Conservation (phyloP, 2,329 filamentous ascomycete species). For the Graphium sp. region DNA sequence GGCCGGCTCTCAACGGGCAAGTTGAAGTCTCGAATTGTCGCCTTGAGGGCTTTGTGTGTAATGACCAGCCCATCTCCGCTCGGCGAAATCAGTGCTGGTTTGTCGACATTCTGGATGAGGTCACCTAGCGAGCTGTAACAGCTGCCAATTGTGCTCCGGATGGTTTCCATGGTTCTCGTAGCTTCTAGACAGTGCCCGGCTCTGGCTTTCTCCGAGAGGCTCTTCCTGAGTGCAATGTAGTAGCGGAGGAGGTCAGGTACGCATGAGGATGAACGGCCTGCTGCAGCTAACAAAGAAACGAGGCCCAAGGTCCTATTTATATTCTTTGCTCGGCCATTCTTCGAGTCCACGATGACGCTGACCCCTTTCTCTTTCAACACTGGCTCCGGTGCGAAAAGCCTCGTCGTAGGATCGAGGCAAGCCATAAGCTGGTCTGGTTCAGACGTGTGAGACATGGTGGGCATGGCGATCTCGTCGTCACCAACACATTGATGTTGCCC, state of each 20-base stretch:
- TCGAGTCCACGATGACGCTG: no score
- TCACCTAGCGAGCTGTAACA: slow-evolving; percentile 21
- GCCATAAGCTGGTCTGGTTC: no score
- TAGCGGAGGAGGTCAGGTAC: slow-evolving; percentile 12
- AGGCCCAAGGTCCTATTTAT: no score
- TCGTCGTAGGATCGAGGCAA: no score
- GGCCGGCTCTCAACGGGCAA: slow-evolving; percentile 10
- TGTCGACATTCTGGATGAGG: slow-evolving; percentile 11
- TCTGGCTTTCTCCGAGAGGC: slow-evolving; percentile 17
- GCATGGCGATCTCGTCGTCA: no score
- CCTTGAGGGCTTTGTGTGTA: slow-evolving; percentile 13
- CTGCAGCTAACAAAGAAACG: no score
- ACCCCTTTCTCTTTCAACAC: no score
- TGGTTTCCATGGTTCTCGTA: slow-evolving; percentile 8
- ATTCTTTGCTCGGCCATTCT: no score
- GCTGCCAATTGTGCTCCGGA: slow-evolving; percentile 10
- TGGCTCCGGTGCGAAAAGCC: no score
- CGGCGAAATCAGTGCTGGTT: slow-evolving; percentile 13
- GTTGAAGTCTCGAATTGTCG: slow-evolving; percentile 15
- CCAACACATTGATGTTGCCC: no score
- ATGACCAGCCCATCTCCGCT: slow-evolving; percentile 10
- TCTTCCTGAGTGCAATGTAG: slow-evolving; percentile 16
- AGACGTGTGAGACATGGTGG: no score
- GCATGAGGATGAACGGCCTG: not conserved
- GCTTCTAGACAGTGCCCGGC: slow-evolving; percentile 8